Evolutionary conservation across 1,284 basidiomycete genomes (phyloP), one percentile per base, ranked within the genome.

Genomic region (Abortiporus biennis): DNA sequence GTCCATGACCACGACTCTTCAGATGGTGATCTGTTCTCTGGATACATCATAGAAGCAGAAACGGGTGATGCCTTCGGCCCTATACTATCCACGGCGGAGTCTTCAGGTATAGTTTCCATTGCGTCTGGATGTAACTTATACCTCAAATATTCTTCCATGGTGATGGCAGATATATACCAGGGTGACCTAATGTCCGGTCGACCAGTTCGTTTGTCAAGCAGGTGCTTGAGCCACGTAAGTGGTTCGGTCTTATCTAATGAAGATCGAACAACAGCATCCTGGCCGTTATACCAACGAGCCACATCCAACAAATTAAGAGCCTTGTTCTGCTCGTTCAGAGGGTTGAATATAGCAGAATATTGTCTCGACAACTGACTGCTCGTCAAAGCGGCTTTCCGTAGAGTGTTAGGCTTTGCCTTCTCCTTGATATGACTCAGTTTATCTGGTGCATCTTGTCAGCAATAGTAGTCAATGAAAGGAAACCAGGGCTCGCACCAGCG

Each of bases 181-280:
- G 27, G 9, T n/a, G n/a, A n/a, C n/a, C n/a, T n/a, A n/a, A n/a
- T n/a, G n/a, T n/a, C n/a, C 8, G 71, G 70, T 29, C 70, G 65
- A 19, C 51, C 50, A 33, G 49, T 61, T 32, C 53, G 58, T 47
- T 68, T 74, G 36, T 78, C 73, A 42, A 76, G 52, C 12, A 74
- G 64, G 55, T 85, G 79, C 52, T 77, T 81, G 21, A 85, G 58
- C 85, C 82, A 87, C 4, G 78, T 77, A 40, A 81, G 65, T 11
- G 83, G 81, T 53, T 87, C 84, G 1, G 71, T 67, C 40, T 70
- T 71, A 44, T 79, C 77, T 17, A 87, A 55, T 24, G 72, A 66
- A 9, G 64, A 55, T 45, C 66, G 74, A 9, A 73, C 57, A 15
- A 65, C 53, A 4, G 59, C 52, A 22, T 73, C 69, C 45, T 78